Base-by-base conservation (phyloP, 148 eudicot species). In the Persicaria tinctoria region DNA sequence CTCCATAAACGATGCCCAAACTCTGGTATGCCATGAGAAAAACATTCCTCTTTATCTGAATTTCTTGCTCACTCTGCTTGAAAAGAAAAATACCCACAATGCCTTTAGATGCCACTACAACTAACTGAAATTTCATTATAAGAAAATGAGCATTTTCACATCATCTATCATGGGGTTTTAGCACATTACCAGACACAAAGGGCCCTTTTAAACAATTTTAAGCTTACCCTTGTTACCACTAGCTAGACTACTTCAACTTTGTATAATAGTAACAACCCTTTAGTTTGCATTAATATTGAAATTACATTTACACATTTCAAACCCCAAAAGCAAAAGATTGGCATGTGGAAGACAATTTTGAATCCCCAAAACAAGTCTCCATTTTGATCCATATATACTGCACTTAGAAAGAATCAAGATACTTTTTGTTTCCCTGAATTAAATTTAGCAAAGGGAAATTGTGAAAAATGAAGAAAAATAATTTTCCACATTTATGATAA, bases 1-100 rank as follows among this genome's bases (percentile, higher is more conserved):
- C 89, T 44, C 93, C 93, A 70, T 89, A 89, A 78, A 87, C 87
- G 13, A 89, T 88, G 18, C 93, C 93, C 76, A 89, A 86, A 80
- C 93, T 89, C 73, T 89, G 93, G 75, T 89, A 89, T 18, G 93
- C 93, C 80, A 89, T 79, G 0, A 62, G 68, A 23, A 62, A 23
- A 5, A 62, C 13, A 62, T 62, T 62, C 68, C 41, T 62, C 68
- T 62, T 62, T 27, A 12, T 27, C 44, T n/a, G 2, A 20, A 20
- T 9, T 20, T 20, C 68, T 62, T 62, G 14, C 8, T 23, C 68
- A 62, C 23, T 62, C 68, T 62, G 68, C 68, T 20, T 20, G 3
- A 62, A 62, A 54, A 54, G 6, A 14, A 17, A 54, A 13, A 54
- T 54, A 3, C 59, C 59, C 59, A 54, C 59, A 54, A 54, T 3